Base-by-base conservation (phyloP, 805 yeast species). In the Citeromyces nyonsensis region DNA sequence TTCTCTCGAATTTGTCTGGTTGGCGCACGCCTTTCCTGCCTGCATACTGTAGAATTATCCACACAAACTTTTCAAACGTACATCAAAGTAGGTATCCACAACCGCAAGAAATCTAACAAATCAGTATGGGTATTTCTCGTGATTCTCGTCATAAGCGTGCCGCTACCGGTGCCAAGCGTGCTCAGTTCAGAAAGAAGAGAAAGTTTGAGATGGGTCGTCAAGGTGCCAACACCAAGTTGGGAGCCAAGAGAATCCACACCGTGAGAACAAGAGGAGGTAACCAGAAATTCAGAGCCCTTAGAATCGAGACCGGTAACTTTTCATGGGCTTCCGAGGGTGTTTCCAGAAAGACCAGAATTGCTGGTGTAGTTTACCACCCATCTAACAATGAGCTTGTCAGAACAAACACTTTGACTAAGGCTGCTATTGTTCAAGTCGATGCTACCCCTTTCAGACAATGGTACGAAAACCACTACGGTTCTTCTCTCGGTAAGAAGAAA, bases 131-230 rank as follows among this genome's bases (percentile, higher is more conserved):
- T 86, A 88, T 88, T 81, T 85, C 97, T 69, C 88, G 98, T 77
- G 97, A 91, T 77, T 88, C 98, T 68, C 95, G 96, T 73, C 98
- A 91, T 86, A 88, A 88, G 83, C 93, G 98, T 71, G 70, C 96
- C 57, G 94, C 93, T 68, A 86, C 98, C 61, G 98, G 98, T 81
- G 98, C 98, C 65, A 86, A 85, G 72, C 85, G 96, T 71, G 97
- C 97, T 68, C 94, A 85, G 70, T 83, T 78, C 94, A 88, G 97
- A 84, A 88, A 88, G 88, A 88, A 88, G 95, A 77, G 98, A 78
- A 91, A 88, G 93, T 88, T 91, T 63, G 98, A 88, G 73, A 78
- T 82, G 66, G 98, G 98, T 56, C 91, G 98, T 73, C 98, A 91
- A 75, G 77, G 95, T 56, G 94, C 98, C 61, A 85, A 81, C 86